These are phyloP conservation scores for Pugionium dolabratum DNA, from an alignment of 345 rosid species.

Conservation along the genomic window DNA sequence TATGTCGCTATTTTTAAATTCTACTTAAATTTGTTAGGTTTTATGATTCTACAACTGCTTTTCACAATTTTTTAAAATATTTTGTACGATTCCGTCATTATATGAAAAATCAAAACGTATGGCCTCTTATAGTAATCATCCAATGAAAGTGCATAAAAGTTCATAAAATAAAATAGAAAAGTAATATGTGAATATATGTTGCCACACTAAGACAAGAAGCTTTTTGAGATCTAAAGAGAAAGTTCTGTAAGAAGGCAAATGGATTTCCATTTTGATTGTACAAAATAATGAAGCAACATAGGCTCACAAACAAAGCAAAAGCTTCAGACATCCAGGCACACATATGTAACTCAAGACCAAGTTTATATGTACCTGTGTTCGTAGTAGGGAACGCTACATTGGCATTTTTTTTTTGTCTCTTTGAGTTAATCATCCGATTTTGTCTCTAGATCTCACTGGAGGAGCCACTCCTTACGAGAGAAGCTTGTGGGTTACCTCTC, in stretches of 20 bases:
- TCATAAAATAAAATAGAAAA: not conserved
- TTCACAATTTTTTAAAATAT: not conserved
- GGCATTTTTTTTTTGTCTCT: slow-evolving; percentile 31
- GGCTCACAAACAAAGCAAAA: slow-evolving; percentile 9
- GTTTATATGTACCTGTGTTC: slow-evolving; percentile 22
- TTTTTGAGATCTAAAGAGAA: slow-evolving; percentile 24
- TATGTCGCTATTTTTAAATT: too few species aligned
- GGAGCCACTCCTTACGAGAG: slow-evolving; percentile 59
- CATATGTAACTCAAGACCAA: slow-evolving; percentile 12
- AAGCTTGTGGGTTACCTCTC: slow-evolving; percentile 66
- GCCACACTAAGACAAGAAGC: slow-evolving; percentile 23
- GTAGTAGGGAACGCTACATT: slow-evolving; percentile 9
- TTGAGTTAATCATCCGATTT: slow-evolving; percentile 34
- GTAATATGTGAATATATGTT: slow-evolving; percentile 14
- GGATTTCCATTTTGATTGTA: slow-evolving; percentile 28
- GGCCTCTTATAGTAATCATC: slow-evolving; percentile 23
- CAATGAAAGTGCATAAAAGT: slow-evolving; percentile 1
- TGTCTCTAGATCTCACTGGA: slow-evolving; percentile 47
- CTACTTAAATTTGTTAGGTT: too few species aligned
- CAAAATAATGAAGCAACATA: slow-evolving; percentile 31
- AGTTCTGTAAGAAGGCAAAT: slow-evolving; percentile 12
- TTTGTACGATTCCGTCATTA: not conserved
- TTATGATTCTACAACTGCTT: too few species aligned
- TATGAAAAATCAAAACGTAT: slow-evolving; percentile 3
- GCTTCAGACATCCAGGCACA: slow-evolving; percentile 21